Evolutionary conservation across 2,329 filamentous ascomycete species (phyloP), one percentile per base, ranked within the genome.

Genomic region (Talaromyces funiculosus): DNA sequence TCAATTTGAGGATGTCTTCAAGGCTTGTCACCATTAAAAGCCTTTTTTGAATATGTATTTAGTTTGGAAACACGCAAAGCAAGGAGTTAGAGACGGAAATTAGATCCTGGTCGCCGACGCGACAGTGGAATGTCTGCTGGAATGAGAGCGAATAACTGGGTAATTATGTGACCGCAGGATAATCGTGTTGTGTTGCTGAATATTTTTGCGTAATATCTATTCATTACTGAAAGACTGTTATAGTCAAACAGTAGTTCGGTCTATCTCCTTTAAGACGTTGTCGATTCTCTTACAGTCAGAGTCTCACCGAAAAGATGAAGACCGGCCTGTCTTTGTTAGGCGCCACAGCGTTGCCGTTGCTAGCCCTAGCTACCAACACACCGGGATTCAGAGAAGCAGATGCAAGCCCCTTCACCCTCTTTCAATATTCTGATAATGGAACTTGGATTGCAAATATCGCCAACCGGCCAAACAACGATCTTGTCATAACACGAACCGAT

Each of bases 1-100:
- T 66, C 81, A 84, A 56, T 85, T 84, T 64, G 81, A 84, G 18
- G 78, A 80, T 65, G 77, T 84, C n/a, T 84, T 84, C 53, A 67
- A 63, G 51, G 61, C 61, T 49, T 60, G 47, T 55, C 51, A 35
- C 2, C 20, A 56, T 35, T 62, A 47, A 18, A 35, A 35, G 4
- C 1, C 12, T 3, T 18, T 37, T 43, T 18, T 4, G 20, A 29
- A 24, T 3, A 18, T 29, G n/a, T 18, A 9, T 22, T 40, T n/a
- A 10, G 10, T n/a, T 8, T 8, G 38, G 3, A 45, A 9, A 7
- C 26, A 42, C 1, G 7, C 22, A 51, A 29, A 49, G 26, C 16
- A 51, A 53, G 43, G 43, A 37, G 33, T 14, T 4, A 16, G 12
- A 29, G 20, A 18, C 31, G 54, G 18, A 37, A 37, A 35, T n/a